Conservation (phyloP, 2,329 filamentous ascomycete species). For the Hymenoscyphus albidus region DNA sequence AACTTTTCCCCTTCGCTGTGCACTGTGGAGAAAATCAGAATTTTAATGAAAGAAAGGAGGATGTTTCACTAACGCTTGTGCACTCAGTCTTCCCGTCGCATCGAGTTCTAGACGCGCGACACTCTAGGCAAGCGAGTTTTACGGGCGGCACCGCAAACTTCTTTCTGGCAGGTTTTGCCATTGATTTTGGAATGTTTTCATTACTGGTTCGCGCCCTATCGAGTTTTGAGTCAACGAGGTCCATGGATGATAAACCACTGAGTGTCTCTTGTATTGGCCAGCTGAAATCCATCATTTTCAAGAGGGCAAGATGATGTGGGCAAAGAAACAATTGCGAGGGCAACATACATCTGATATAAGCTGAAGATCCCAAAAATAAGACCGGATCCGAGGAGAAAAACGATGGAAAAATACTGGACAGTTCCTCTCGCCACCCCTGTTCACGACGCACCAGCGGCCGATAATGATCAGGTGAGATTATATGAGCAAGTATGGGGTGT, state of each 20-base stretch:
- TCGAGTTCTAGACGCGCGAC: slow-evolving; percentile 44
- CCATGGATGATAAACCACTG: slow-evolving; percentile 3
- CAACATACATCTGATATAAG: slow-evolving; percentile 1
- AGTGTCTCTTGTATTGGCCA: neutral
- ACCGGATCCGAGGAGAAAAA: neutral
- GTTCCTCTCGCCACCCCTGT: neutral
- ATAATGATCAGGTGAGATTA: neutral
- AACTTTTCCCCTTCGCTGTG: slow-evolving; percentile 30
- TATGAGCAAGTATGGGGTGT: neutral
- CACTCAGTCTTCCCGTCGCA: slow-evolving; percentile 45
- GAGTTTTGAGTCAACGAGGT: neutral
- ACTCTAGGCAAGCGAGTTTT: slow-evolving; percentile 48
- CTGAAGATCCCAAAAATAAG: neutral
- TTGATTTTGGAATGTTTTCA: neutral
- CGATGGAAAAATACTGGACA: neutral
- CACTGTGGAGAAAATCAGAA: slow-evolving; percentile 21
- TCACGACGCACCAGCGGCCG: neutral
- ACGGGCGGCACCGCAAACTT: slow-evolving; percentile 41
- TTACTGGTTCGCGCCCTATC: slow-evolving; percentile 10
- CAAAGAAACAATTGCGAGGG: neutral
- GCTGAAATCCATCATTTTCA: slow-evolving; percentile 6
- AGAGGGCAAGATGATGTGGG: neutral
- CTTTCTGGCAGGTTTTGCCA: slow-evolving; percentile 23
- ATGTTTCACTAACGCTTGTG: slow-evolving; percentile 38
- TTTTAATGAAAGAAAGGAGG: neutral